Evolutionary conservation across 345 rosid genomes (phyloP).

Genomic region (Populus tremula): DNA sequence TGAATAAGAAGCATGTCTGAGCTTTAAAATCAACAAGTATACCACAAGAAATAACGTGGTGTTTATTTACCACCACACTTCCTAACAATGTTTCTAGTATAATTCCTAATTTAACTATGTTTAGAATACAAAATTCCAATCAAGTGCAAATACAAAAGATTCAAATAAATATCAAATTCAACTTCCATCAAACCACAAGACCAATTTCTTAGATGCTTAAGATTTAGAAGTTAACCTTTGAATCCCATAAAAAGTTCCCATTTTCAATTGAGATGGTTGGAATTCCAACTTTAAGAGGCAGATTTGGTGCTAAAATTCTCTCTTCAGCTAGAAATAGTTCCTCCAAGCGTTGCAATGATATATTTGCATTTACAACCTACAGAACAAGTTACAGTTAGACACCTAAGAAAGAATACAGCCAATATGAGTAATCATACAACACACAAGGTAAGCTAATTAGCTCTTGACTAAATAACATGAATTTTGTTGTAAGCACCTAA

Average conservation of each 20-base stretch:
- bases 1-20: background rate
- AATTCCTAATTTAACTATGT: background rate
- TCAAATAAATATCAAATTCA: background rate
- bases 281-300: constrained; percentile 67
- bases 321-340: constrained; percentile 83
- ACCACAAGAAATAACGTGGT: background rate
- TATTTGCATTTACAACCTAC: constrained; percentile 88
- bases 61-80: background rate
- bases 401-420: background rate
- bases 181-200: background rate
- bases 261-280: constrained; percentile 79
- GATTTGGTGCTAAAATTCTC: constrained; percentile 68
- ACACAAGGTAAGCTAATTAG: background rate
- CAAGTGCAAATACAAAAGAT: background rate
- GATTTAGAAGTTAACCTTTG: constrained; percentile 46
- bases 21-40: background rate
- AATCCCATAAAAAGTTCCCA: constrained; percentile 89
- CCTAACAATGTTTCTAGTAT: background rate
- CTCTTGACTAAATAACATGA: background rate
- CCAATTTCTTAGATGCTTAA: background rate
- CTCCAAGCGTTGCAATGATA: constrained; percentile 83
- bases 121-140: background rate
- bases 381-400: constrained; percentile 12
- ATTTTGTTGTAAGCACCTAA: background rate
- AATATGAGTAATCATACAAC: background rate